These are phyloP conservation scores for Mimosa bimucronata DNA, from an alignment of 306 rosid genomes.

Conservation along the genomic window DNA sequence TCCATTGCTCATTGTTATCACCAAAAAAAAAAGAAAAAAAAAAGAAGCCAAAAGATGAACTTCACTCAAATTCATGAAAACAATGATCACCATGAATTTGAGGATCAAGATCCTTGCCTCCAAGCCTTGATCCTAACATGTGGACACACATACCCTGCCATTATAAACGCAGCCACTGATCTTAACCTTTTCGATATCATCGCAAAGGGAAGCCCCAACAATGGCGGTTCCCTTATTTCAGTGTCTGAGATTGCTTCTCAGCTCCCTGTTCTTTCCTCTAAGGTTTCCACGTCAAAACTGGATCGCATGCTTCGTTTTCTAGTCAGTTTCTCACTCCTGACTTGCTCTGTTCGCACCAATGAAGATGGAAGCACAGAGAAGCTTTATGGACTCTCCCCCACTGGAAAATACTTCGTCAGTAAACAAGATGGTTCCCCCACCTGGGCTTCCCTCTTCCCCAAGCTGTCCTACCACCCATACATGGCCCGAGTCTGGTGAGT, in stretches of 20 bases:
- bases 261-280: background rate
- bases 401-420: background rate
- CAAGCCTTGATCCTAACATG: background rate
- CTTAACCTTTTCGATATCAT: background rate
- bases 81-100: background rate
- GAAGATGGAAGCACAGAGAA: background rate
- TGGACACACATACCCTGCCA: background rate
- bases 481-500: background rate
- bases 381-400: slow-evolving; percentile 2
- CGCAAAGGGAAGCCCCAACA: background rate
- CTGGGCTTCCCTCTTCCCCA: background rate
- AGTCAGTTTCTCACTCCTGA: background rate
- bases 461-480: background rate
- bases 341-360: background rate
- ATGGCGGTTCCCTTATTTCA: background rate
- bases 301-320: slow-evolving; percentile 10
- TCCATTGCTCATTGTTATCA: background rate
- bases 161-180: background rate
- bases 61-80: background rate
- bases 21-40: background rate
- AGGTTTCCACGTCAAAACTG: background rate
- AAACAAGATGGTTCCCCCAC: background rate
- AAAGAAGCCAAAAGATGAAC: background rate
- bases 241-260: slow-evolving; percentile 1
- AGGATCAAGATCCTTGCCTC: background rate